Evolutionary conservation across 2,329 filamentous ascomycete genomes (phyloP), one percentile per base, ranked within the genome.

Genomic region (Raffaelea deltoideospora): DNA sequence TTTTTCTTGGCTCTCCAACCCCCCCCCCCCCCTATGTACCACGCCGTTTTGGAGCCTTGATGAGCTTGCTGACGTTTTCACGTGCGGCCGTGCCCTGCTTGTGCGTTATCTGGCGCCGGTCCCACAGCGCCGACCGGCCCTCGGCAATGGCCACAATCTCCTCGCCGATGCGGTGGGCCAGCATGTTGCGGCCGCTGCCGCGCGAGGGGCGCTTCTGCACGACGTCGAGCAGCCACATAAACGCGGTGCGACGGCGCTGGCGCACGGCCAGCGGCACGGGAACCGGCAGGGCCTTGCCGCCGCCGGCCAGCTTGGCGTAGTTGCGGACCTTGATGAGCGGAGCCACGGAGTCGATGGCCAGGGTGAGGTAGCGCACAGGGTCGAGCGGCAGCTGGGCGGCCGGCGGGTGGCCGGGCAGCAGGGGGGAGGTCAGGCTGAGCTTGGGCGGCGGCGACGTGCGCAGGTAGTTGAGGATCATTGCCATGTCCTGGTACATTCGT

Each of bases 281-380:
- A 26, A 95, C 69, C 38, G 88, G 84, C 40, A 95, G 69, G 11
- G 84, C 72, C 26, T 74, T 70, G 57, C 90, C 90, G 63, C 90
- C 90, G 59, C 88, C 88, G 1, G 80, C 83, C 26, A 81, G 72
- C 47, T 85, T 86, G 50, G 75, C 75, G 48, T 85, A 71, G 42
- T 71, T 70, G 37, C 76, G 73, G 51, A 98, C 77, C 46, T 80
- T 79, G 51, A 98, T 65, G 14, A 98, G 69, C 10, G 90, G 90
- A 2, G 87, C 84, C 19, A 98, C 79, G 10, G 84, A 92, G 65
- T 98, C 90, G 50, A 98, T 77, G 23, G 87, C 86, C 23, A 92
- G 69, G 11, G 80, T 84, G 33, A 98, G 76, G 62, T 96, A 98
- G 37, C 83, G 71, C 37, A 92, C 69, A 2, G 90, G 90, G 57